phyloP scores from a whole-genome alignment of 1,139 yeast species.

The Hemisphaericaspora lyxosophila region DNA sequence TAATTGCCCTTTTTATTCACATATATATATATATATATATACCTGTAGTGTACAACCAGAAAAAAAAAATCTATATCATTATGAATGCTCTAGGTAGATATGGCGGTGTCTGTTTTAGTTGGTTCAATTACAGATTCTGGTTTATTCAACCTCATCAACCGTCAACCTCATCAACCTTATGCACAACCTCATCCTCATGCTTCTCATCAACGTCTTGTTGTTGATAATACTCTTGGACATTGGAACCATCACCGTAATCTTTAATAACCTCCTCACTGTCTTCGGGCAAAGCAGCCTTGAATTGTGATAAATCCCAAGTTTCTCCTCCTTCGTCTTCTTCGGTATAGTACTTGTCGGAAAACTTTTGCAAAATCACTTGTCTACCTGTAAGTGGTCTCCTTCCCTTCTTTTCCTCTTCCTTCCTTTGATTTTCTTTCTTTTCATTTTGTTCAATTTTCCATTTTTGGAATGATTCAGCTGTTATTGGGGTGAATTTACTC shows the following conservation, averaged over 20 bases:
- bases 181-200: neutral
- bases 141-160: too few relatives aligned
- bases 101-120: conserved; percentile 1
- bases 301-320: conserved; percentile 71
- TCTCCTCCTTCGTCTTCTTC: conserved; percentile 58
- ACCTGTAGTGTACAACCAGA: neutral
- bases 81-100: conserved; percentile 4
- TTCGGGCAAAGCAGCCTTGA: conserved; percentile 49
- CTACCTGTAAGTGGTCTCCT: conserved; percentile 68
- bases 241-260: conserved; percentile 54
- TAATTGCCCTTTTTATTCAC: too few relatives aligned
- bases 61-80: conserved; percentile 3
- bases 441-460: conserved; percentile 78
- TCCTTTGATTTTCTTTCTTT: conserved; percentile 60
- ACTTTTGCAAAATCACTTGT: conserved; percentile 76
- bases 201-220: conserved; percentile 10
- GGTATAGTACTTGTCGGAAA: conserved; percentile 57
- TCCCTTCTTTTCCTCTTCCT: conserved; percentile 47
- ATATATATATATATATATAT: conserved; percentile 1
- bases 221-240: conserved; percentile 25
- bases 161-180: neutral
- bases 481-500: conserved; percentile 81
- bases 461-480: conserved; percentile 72
- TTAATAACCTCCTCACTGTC: conserved; percentile 40
- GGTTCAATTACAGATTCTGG: conserved; percentile 2